phyloP scores from a whole-genome alignment of 2,329 filamentous ascomycete genomes.

The Fusarium drepaniforme region DNA sequence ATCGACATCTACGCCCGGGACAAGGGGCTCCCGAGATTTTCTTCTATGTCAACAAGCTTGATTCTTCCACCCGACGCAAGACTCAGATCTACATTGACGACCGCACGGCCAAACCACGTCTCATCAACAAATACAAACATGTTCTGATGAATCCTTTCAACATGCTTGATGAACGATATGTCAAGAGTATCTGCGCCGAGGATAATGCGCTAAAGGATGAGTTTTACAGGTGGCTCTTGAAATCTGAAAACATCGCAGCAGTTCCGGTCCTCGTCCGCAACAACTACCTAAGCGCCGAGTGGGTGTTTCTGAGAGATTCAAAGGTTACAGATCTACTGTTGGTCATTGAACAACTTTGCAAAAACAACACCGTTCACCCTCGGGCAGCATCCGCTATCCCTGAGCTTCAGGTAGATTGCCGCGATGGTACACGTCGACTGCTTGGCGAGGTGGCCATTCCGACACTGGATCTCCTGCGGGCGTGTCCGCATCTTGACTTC shows the following conservation, averaged over 20 bases:
- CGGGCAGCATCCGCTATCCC: neutral
- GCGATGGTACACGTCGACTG: neutral
- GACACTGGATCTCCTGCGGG: neutral
- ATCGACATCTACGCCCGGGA: neutral
- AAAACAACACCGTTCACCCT: neutral
- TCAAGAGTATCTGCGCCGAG: neutral
- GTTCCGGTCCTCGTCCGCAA: neutral
- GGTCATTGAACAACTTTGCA: neutral
- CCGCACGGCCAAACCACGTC: neutral
- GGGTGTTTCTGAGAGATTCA: neutral
- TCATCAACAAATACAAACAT: neutral
- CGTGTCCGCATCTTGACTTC: neutral
- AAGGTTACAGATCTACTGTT: neutral
- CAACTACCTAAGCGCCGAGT: neutral
- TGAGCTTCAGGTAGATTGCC: neutral
- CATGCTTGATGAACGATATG: neutral
- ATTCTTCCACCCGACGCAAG: neutral
- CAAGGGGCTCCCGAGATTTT: neutral
- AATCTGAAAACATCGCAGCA: neutral
- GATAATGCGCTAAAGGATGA: neutral
- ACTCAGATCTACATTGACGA: neutral
- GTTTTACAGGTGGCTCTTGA: neutral
- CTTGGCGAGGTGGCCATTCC: neutral
- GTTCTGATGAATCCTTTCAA: neutral
- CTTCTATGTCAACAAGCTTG: neutral